Base-by-base conservation (phyloP, 345 rosid species). In the Melaleuca alternifolia region DNA sequence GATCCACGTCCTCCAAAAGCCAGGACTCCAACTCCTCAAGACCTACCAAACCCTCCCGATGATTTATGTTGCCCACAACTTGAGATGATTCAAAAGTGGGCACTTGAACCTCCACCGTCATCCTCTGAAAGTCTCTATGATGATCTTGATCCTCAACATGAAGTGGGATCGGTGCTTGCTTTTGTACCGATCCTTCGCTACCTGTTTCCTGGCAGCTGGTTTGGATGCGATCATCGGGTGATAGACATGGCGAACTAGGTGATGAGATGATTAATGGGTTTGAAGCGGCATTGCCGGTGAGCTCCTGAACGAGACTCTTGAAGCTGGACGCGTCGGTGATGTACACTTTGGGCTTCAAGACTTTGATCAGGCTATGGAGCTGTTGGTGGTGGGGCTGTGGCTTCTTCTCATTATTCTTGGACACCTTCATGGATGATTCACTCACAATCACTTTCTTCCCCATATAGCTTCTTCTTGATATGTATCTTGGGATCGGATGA, bases 231-330 rank as follows among this genome's bases (percentile, higher is more conserved):
- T 54, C 56, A 21, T 12, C 50, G 5, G 83, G 24, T 44, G 12
- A 77, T 12, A 33, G 41, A n/a, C 65, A 33, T 2, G 1, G 16
- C 4, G 2, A 50, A 51, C 50, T 11, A 13, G 79, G 24, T 6
- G 24, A 54, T 20, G 48, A 50, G 61, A 71, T 33, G 15, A 30
- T 54, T 1, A 23, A 8, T 28, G 82, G 57, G 6, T 7, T 50
- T 1, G 20, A 26, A 18, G 26, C 0, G 2, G 41, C 84, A 15
- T 88, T 89, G 53, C 95, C 92, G 33, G 94, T 93, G 30, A 93
- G 89, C 57, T 91, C 90, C 84, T 93, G 95, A 76, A 93, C 94
- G 5, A 93, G 93, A 15, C 48, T 83, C 88, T 91, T 91, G 91
- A 93, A 93, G 89, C 82, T 89, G 28, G 93, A 87, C 85, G 62